phyloP scores from a whole-genome alignment of 495 filamentous ascomycete genomes.

The Aspergillus heteromorphus region DNA sequence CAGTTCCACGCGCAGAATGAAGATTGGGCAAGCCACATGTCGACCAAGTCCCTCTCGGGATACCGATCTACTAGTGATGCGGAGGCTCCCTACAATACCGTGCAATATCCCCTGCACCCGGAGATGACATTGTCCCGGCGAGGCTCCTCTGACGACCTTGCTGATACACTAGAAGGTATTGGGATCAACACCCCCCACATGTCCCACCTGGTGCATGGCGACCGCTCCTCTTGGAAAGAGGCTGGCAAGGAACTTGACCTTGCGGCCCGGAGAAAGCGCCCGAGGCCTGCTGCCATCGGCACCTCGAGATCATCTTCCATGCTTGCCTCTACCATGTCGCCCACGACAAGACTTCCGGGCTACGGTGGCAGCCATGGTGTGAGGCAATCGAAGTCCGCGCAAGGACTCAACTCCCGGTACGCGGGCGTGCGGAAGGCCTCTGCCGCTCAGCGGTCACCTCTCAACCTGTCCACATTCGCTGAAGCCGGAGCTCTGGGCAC shows the following conservation, averaged over 20 bases:
- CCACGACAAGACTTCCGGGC: slow-evolving; percentile 32
- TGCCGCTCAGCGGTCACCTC: slow-evolving; percentile 46
- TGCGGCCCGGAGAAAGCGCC: slow-evolving; percentile 50
- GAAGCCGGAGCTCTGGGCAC: slow-evolving; percentile 37
- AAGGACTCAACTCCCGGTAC: slow-evolving; percentile 43
- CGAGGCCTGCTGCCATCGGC: slow-evolving; percentile 49
- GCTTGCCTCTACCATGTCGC: slow-evolving; percentile 39
- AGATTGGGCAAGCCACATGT: slow-evolving; percentile 27
- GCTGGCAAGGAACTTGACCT: slow-evolving; percentile 45
- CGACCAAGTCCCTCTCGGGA: slow-evolving; percentile 12
- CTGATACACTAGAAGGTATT: slow-evolving; percentile 34
- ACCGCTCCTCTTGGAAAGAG: slow-evolving; percentile 33
- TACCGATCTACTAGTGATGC: slow-evolving; percentile 23
- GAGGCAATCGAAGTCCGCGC: slow-evolving; percentile 51
- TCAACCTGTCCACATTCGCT: slow-evolving; percentile 46
- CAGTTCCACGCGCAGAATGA: slow-evolving; percentile 17
- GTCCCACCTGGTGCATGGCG: slow-evolving; percentile 23
- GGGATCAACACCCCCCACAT: slow-evolving; percentile 31
- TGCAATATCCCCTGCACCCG: slow-evolving; percentile 35
- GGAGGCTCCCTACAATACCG: slow-evolving; percentile 24
- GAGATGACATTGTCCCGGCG: slow-evolving; percentile 30
- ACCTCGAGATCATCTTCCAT: slow-evolving; percentile 35
- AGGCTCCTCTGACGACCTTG: slow-evolving; percentile 39
- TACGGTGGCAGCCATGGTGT: slow-evolving; percentile 35
- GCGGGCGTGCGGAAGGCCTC: slow-evolving; percentile 49